phyloP scores from a whole-genome alignment of 805 yeast genomes.

The Komagataella pseudopastoris region DNA sequence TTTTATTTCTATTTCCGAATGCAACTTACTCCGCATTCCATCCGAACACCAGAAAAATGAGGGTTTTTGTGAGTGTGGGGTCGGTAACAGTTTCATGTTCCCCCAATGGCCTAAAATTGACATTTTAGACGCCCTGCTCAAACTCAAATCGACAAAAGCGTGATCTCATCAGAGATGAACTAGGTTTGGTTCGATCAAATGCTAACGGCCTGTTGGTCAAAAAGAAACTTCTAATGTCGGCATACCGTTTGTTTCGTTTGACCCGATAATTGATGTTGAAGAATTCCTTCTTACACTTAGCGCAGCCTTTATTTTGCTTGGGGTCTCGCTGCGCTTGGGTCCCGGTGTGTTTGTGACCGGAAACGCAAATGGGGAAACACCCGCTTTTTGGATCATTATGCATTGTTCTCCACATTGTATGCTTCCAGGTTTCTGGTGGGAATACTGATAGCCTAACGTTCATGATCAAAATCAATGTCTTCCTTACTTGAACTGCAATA shows the following conservation, averaged over 20 bases:
- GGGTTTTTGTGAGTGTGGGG: not conserved
- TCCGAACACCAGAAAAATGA: not conserved
- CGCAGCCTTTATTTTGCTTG: not conserved
- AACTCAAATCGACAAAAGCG: not conserved
- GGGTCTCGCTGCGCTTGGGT: not conserved
- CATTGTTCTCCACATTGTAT: not conserved
- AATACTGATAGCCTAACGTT: not conserved
- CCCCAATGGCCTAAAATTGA: not conserved
- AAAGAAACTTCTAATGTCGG: not conserved
- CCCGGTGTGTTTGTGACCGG: not conserved
- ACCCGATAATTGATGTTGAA: not conserved
- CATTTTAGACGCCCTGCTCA: not conserved
- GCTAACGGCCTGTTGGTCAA: not conserved
- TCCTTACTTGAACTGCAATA: not conserved
- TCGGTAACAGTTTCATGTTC: not conserved
- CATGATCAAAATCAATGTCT: not conserved
- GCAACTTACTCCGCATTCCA: not conserved
- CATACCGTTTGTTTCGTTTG: not conserved
- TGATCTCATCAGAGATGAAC: not conserved
- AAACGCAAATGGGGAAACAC: not conserved
- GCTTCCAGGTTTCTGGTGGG: not conserved
- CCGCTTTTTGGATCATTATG: not conserved
- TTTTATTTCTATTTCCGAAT: not conserved
- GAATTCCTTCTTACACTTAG: not conserved
- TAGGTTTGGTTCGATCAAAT: not conserved